A percentile compares a stretch with the other conserved stretches of the same genome.
Conservation (phyloP, 768 basidiomycete genomes). For the Boletellus emodensis region DNA sequence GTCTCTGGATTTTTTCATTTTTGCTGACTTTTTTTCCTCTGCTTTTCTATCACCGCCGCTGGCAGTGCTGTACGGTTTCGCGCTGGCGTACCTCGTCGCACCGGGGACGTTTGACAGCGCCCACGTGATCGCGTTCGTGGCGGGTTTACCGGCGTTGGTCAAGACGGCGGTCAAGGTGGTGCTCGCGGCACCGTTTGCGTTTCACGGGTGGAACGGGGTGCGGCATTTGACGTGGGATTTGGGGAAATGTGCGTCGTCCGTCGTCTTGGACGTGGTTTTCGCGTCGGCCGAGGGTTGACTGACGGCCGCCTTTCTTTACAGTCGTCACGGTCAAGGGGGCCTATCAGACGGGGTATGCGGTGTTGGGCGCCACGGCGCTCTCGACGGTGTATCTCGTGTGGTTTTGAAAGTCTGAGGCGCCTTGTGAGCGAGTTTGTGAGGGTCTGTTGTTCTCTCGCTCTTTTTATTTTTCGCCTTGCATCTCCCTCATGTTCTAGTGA, state of each 20-base stretch:
- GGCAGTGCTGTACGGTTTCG: constrained; percentile 83
- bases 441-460: no score
- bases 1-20: background rate
- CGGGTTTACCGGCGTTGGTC: constrained; percentile 66
- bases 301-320: constrained; percentile 27
- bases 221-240: constrained; percentile 90
- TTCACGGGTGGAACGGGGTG: constrained; percentile 87
- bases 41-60: background rate
- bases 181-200: constrained; percentile 84
- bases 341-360: constrained; percentile 79
- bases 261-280: background rate
- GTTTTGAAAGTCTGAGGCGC: constrained; percentile 4
- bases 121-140: constrained; percentile 68
- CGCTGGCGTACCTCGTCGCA: constrained; percentile 79
- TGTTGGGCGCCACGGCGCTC: constrained; percentile 73
- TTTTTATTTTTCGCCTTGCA: no score
- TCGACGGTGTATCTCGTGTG: constrained; percentile 62
- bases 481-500: no score
- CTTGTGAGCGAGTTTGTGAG: no score
- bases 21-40: background rate
- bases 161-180: constrained; percentile 75
- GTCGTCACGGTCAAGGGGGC: constrained; percentile 78
- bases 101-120: constrained; percentile 78
- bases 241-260: constrained; percentile 68
- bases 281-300: no score